phyloP scores from a whole-genome alignment of 768 basidiomycete genomes.

The Lepiota venenata region DNA sequence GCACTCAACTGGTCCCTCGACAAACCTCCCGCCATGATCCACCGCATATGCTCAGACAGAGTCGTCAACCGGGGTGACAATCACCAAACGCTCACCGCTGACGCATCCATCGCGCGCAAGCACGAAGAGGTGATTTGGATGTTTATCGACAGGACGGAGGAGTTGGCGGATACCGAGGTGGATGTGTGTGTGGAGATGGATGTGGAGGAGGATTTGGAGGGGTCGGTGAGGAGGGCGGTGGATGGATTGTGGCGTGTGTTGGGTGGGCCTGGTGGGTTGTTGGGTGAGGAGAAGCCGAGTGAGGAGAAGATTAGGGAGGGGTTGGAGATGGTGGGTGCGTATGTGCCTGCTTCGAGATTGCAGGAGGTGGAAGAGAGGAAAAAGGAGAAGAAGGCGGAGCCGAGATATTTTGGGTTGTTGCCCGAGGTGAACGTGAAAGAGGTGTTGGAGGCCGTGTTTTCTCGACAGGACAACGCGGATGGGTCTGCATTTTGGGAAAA shows the following conservation, averaged over 20 bases:
- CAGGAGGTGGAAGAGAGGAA: constrained; percentile 27
- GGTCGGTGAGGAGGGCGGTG: constrained; percentile 55
- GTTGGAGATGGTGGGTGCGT: constrained; percentile 39
- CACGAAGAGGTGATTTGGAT: constrained; percentile 84
- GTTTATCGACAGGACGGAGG: constrained; percentile 67
- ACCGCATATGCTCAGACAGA: constrained; percentile 77
- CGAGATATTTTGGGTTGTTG: constrained; percentile 78
- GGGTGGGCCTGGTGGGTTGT: constrained; percentile 31
- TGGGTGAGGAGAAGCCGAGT: constrained; percentile 51
- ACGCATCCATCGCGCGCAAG: constrained; percentile 33
- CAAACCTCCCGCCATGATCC: constrained; percentile 54
- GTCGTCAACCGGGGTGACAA: constrained; percentile 73
- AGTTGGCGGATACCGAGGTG: constrained; percentile 57
- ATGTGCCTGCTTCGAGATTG: constrained; percentile 27
- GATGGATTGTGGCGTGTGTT: constrained; percentile 35
- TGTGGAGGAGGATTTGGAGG: constrained; percentile 39
- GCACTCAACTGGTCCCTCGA: constrained; percentile 75
- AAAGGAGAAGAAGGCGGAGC: constrained; percentile 32
- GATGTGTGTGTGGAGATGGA: constrained; percentile 69
- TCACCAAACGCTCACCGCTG: constrained; percentile 79
- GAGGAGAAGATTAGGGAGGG: constrained; percentile 57
- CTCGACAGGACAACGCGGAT: constrained; percentile 16
- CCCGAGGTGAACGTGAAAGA: constrained; percentile 64
- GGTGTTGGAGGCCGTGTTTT: constrained; percentile 42
- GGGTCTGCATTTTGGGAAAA: constrained; percentile 41